A percentile compares a stretch with the other conserved stretches of the same genome.
phyloP scores from a whole-genome alignment of 805 yeast species.

The Nakazawaea ernobii region DNA sequence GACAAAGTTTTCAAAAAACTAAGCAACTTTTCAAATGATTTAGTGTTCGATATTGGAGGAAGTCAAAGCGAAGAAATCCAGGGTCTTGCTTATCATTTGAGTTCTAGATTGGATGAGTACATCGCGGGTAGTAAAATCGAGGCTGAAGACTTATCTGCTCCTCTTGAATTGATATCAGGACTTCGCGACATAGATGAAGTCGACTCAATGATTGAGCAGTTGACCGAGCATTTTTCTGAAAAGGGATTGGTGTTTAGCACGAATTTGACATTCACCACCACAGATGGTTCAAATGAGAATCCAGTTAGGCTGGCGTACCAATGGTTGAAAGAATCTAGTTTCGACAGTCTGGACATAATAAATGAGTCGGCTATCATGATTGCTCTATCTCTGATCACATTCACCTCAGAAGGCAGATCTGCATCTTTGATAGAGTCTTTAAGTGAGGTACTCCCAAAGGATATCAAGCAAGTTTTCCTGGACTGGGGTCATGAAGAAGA shows the following conservation, averaged over 20 bases:
- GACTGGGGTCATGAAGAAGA: slow-evolving; percentile 8
- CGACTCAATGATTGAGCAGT: slow-evolving; percentile 29
- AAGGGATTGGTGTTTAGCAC: slow-evolving; percentile 10
- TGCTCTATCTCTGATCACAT: not conserved
- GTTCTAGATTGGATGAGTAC: slow-evolving; percentile 11
- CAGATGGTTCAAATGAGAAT: not conserved
- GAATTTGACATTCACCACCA: not conserved
- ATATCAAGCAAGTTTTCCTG: not conserved
- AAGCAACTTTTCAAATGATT: not conserved
- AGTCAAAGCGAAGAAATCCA: slow-evolving; percentile 19
- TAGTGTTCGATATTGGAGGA: not conserved
- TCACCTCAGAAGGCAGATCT: not conserved
- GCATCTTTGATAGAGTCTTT: not conserved
- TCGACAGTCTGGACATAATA: not conserved
- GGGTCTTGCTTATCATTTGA: slow-evolving; percentile 19
- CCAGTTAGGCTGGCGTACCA: not conserved
- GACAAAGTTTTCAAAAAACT: not conserved
- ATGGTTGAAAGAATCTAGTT: not conserved
- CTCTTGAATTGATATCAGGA: not conserved
- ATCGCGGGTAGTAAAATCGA: slow-evolving; percentile 1
- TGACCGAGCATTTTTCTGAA: slow-evolving; percentile 18
- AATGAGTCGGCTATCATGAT: not conserved
- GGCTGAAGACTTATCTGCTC: slow-evolving; percentile 13
- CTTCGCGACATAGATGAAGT: slow-evolving; percentile 22
- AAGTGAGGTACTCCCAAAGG: not conserved